phyloP scores from a whole-genome alignment of 352 stramenopile species.

The Globisporangium uncinulatum region DNA sequence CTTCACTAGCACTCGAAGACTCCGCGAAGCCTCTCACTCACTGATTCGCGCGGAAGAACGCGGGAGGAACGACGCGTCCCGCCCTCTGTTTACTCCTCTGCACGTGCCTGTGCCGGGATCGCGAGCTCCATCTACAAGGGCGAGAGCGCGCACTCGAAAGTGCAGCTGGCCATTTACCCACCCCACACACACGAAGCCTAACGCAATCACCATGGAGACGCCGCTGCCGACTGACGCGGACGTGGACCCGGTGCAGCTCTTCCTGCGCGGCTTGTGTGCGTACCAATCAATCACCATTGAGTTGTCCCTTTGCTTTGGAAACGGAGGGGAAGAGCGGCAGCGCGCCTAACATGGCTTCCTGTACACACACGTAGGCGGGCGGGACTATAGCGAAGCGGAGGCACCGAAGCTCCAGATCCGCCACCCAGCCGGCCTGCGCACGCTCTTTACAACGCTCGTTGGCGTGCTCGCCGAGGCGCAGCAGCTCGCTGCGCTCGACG shows the following conservation, averaged over 20 bases:
- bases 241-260: constrained; percentile 10
- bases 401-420: constrained; percentile 59
- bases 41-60: no score
- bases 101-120: no score
- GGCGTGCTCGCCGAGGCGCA: constrained; percentile 60
- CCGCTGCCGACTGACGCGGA: not conserved
- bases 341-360: constrained; percentile 2
- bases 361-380: constrained; percentile 29
- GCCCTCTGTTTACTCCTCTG: not conserved
- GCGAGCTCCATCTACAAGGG: no score
- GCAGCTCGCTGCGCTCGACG: constrained; percentile 61
- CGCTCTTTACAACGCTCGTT: constrained; percentile 61
- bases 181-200: no score
- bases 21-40: no score
- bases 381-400: constrained; percentile 55
- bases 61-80: not conserved
- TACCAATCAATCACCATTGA: not conserved
- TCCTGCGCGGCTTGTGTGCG: constrained; percentile 16
- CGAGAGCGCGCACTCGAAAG: no score
- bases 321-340: no score
- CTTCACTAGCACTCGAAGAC: no score
- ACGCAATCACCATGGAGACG: not conserved
- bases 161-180: no score
- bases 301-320: not conserved
- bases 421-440: constrained; percentile 49